A percentile compares a stretch with the other conserved stretches of the same genome.
These are phyloP conservation scores for Umbelopsis sp. DNA, from an alignment of 192 early-diverging fungal species.

Conservation along the genomic window DNA sequence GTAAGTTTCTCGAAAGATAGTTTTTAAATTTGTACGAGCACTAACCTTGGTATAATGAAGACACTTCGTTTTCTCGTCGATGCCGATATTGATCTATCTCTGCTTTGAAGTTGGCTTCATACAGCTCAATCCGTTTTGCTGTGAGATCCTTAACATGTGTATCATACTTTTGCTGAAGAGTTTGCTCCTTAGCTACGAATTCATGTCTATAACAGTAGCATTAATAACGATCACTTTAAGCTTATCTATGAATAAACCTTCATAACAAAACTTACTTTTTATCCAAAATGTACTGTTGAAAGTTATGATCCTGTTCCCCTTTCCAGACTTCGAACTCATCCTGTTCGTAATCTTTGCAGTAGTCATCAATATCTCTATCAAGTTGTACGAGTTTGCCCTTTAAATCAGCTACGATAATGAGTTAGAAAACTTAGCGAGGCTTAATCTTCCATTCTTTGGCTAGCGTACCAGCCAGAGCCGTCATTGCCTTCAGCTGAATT, in stretches of 20 bases:
- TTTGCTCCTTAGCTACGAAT: conserved; percentile 3
- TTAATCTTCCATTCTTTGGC: no score
- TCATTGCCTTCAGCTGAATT: neutral
- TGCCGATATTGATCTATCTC: conserved; percentile 37
- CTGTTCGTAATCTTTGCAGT: conserved; percentile 19
- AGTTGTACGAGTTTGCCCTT: conserved; percentile 20
- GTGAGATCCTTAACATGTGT: conserved; percentile 25
- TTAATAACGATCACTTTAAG: neutral
- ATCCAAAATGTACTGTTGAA: conserved; percentile 1
- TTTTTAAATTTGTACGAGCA: neutral
- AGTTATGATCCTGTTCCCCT: conserved; percentile 3
- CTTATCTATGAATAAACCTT: neutral
- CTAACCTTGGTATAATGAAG: conserved; percentile 31
- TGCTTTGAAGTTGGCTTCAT: conserved; percentile 37
- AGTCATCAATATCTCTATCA: conserved; percentile 25
- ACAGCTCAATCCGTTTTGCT: conserved; percentile 28
- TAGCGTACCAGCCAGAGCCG: neutral
- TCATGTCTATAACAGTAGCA: neutral
- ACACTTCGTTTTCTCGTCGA: conserved; percentile 30
- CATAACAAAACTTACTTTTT: conserved; percentile 16
- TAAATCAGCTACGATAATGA: conserved; percentile 9
- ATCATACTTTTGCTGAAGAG: conserved; percentile 22
- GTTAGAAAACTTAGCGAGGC: no score
- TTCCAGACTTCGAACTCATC: conserved; percentile 33
- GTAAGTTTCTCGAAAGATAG: neutral